These are phyloP conservation scores for Pseudomicrostroma phylloplanum DNA, from an alignment of 1,284 basidiomycete species.

Conservation along the genomic window DNA sequence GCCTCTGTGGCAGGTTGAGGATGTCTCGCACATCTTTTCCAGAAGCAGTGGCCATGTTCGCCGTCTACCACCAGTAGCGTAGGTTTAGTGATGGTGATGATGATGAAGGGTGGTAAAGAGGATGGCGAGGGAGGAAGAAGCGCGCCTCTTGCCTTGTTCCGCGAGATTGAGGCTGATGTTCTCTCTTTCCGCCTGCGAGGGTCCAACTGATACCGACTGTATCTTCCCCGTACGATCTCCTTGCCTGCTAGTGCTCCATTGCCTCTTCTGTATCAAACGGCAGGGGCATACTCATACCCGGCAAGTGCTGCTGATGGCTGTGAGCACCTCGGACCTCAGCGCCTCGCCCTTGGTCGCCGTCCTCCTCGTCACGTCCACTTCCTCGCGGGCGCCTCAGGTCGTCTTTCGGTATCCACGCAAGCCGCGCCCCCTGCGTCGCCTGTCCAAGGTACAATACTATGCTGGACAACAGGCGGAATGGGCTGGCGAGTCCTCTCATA, in stretches of 20 bases:
- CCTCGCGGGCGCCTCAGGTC: conserved; percentile 35
- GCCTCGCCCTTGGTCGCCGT: conserved; percentile 36
- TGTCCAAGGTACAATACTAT: conserved; percentile 41
- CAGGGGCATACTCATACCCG: too few species aligned
- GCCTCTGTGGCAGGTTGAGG: conserved; percentile 17
- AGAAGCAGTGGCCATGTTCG: conserved; percentile 20
- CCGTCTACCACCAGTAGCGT: too few species aligned
- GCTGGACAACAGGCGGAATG: conserved; percentile 13
- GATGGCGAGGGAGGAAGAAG: conserved; percentile 10
- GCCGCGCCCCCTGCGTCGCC: conserved; percentile 34
- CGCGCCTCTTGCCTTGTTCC: not conserved
- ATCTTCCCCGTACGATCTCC: too few species aligned
- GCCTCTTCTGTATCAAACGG: too few species aligned
- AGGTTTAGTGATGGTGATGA: conserved; percentile 18
- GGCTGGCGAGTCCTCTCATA: too few species aligned
- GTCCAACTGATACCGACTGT: too few species aligned
- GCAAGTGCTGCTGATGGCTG: too few species aligned
- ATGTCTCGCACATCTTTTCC: conserved; percentile 12
- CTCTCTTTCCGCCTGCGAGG: too few species aligned
- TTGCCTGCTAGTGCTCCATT: too few species aligned
- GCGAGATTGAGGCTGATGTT: too few species aligned
- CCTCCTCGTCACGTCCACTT: conserved; percentile 39
- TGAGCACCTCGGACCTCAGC: not conserved
- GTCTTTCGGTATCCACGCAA: conserved; percentile 46
- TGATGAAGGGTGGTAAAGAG: conserved; percentile 16